Evolutionary conservation across 1,284 basidiomycete genomes (phyloP).

Genomic region (Phylloporus sp.): DNA sequence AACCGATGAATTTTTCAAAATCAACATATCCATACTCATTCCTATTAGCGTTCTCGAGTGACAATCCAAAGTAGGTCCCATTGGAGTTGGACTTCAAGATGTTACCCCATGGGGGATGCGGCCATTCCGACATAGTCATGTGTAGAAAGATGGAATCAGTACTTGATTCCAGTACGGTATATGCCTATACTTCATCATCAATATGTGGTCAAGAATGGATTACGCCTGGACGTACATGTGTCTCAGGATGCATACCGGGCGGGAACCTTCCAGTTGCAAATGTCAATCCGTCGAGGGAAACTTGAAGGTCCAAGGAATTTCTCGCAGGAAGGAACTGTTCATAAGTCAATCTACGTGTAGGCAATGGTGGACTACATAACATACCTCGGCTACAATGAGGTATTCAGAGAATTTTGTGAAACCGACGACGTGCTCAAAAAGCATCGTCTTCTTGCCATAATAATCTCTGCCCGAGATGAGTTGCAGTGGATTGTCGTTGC

Average conservation of each 20-base stretch:
- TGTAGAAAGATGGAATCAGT: conserved; percentile 95
- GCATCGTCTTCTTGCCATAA: conserved; percentile 70
- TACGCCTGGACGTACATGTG: conserved; percentile 63
- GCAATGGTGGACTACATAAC: conserved; percentile 22
- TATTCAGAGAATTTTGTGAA: conserved; percentile 98
- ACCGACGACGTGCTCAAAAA: conserved; percentile 90
- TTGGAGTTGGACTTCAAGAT: conserved; percentile 98
- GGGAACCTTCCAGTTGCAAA: conserved; percentile 93
- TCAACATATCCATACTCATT: conserved; percentile 90
- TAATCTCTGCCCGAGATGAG: conserved; percentile 82
- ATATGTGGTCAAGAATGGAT: background rate
- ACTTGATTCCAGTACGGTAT: conserved; percentile 93
- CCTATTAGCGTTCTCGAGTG: conserved; percentile 89
- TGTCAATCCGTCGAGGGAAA: conserved; percentile 87
- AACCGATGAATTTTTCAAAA: conserved; percentile 96
- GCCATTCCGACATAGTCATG: conserved; percentile 86
- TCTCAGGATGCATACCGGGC: conserved; percentile 84
- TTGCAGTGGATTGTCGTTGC: conserved; percentile 71
- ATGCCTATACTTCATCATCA: conserved; percentile 57
- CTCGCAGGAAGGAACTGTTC: conserved; percentile 60
- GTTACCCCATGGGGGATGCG: conserved; percentile 83
- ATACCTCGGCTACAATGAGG: conserved; percentile 90
- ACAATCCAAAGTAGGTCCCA: conserved; percentile 93
- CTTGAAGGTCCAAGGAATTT: conserved; percentile 79
- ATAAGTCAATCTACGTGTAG: conserved; percentile 7